Conservation (phyloP, 345 rosid species). For the Eucalyptus tenuipes region DNA sequence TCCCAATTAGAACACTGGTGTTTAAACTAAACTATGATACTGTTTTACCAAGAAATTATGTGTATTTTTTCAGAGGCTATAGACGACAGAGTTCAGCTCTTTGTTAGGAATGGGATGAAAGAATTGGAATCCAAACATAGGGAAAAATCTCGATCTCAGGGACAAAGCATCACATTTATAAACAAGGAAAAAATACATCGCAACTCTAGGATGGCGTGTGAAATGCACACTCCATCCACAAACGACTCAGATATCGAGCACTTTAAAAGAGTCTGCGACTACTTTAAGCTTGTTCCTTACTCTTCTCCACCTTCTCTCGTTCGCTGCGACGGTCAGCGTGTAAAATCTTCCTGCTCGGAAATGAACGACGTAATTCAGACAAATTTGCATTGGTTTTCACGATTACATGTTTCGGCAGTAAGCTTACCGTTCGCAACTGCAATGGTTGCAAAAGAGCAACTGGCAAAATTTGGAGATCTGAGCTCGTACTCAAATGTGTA, state of each 20-base stretch:
- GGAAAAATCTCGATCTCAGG: neutral
- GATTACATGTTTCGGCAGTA: neutral
- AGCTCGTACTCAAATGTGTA: slow-evolving; percentile 74
- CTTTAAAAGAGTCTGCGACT: slow-evolving; percentile 66
- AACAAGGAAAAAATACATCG: neutral
- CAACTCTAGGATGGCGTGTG: neutral
- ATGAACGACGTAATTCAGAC: neutral
- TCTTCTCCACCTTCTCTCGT: slow-evolving; percentile 65
- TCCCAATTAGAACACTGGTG: neutral
- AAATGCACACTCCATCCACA: neutral
- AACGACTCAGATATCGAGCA: slow-evolving; percentile 34
- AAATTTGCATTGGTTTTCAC: neutral
- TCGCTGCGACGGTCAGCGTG: slow-evolving; percentile 64
- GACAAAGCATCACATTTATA: neutral
- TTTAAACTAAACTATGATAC: no score
- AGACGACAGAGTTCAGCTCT: neutral
- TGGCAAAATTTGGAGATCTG: slow-evolving; percentile 53
- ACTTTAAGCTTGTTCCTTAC: slow-evolving; percentile 53
- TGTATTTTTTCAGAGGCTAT: neutral
- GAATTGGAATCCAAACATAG: neutral
- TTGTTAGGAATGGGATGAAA: neutral
- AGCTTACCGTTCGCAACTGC: slow-evolving; percentile 59
- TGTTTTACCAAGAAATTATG: neutral
- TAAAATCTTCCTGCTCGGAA: slow-evolving; percentile 46
- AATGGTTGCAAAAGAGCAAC: slow-evolving; percentile 59